These are phyloP conservation scores for Lizonia empirigonia DNA, from an alignment of 2,329 filamentous ascomycete species.

Conservation along the genomic window DNA sequence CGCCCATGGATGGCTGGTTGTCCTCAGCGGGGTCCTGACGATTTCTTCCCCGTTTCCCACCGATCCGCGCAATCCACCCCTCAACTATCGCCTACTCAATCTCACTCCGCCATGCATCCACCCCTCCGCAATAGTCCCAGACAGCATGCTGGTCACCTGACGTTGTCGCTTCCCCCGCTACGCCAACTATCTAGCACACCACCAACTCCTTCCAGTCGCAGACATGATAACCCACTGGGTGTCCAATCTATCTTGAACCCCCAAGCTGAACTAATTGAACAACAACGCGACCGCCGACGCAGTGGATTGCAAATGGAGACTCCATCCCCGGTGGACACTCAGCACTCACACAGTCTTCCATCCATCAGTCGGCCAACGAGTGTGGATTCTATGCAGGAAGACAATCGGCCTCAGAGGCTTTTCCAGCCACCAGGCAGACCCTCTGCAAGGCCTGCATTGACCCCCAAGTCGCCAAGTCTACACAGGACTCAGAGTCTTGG, in stretches of 20 bases:
- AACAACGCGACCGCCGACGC: constrained; percentile 44
- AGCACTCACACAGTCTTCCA: constrained; percentile 41
- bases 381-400: constrained; percentile 40
- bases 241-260: constrained; percentile 56
- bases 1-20: constrained; percentile 45
- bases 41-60: constrained; percentile 39
- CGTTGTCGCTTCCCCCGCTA: constrained; percentile 42
- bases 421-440: constrained; percentile 37
- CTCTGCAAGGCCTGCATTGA: constrained; percentile 58
- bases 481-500: constrained; percentile 59
- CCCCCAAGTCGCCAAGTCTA: constrained; percentile 61
- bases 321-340: constrained; percentile 46
- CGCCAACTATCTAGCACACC: constrained; percentile 45
- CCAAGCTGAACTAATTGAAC: constrained; percentile 42
- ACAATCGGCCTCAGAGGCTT: constrained; percentile 27
- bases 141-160: constrained; percentile 22
- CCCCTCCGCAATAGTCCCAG: constrained; percentile 29
- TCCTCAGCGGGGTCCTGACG: constrained; percentile 42
- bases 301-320: constrained; percentile 54
- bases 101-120: constrained; percentile 35
- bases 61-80: constrained; percentile 35
- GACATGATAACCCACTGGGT: constrained; percentile 46
- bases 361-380: constrained; percentile 46
- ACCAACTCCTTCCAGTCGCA: constrained; percentile 39
- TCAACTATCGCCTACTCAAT: constrained; percentile 36